Conservation (phyloP, 345 rosid species). For the Linum tenue region DNA sequence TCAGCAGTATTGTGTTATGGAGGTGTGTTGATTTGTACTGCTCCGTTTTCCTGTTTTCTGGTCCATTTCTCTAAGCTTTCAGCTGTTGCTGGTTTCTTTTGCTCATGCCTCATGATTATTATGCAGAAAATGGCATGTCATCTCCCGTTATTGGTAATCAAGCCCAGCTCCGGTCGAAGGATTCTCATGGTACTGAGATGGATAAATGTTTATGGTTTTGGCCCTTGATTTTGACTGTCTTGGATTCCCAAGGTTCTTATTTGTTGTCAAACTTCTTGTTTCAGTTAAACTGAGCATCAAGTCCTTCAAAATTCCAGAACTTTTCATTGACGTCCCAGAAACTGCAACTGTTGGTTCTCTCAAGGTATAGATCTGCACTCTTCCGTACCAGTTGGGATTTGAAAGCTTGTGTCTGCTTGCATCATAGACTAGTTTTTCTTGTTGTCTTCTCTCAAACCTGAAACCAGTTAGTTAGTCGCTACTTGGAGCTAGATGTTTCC, state of each 20-base stretch:
- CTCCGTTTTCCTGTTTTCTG: constrained; percentile 3
- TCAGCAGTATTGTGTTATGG: constrained; percentile 20
- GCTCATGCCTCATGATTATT: constrained; percentile 18
- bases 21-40: constrained; percentile 26
- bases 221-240: constrained; percentile 3
- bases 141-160: constrained; percentile 39
- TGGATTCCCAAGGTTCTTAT: constrained; percentile 21
- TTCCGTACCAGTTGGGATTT: background rate
- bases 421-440: background rate
- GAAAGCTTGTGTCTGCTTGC: background rate
- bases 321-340: constrained; percentile 77
- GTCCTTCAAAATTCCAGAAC: constrained; percentile 85
- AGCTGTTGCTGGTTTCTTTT: constrained; percentile 1
- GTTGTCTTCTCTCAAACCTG: background rate
- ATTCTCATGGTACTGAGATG: constrained; percentile 56
- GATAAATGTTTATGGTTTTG: constrained; percentile 9
- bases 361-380: constrained; percentile 42
- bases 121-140: constrained; percentile 36
- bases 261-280: constrained; percentile 17
- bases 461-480: background rate
- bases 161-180: constrained; percentile 35
- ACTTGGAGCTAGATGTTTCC: background rate
- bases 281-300: constrained; percentile 91
- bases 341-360: constrained; percentile 73
- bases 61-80: constrained; percentile 10